Evolutionary conservation across 2,329 filamentous ascomycete genomes (phyloP).

Genomic region (Aspergillus japonicus): DNA sequence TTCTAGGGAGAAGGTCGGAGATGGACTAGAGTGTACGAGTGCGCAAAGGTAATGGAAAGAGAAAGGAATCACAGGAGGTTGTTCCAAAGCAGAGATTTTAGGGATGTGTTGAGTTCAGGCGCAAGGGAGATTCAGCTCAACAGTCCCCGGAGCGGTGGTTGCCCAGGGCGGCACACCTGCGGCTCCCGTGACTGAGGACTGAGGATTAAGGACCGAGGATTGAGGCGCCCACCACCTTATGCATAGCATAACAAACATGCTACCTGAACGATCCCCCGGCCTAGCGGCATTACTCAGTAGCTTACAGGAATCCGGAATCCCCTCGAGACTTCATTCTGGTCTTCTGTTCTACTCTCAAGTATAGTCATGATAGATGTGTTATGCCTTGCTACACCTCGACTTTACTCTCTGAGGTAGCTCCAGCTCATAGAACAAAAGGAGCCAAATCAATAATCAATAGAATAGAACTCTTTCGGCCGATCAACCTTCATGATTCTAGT

Average conservation of each 20-base stretch:
- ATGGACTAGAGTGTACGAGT: background rate
- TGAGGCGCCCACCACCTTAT: constrained; percentile 12
- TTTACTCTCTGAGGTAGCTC: too few relatives aligned
- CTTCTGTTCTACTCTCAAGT: too few relatives aligned
- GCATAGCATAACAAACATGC: constrained; percentile 23
- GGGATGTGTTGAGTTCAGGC: constrained; percentile 1
- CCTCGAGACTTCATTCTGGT: too few relatives aligned
- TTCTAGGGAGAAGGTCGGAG: constrained; percentile 13
- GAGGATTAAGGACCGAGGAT: background rate
- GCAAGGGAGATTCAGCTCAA: constrained; percentile 22
- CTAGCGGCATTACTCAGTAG: too few relatives aligned
- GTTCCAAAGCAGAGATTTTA: constrained; percentile 11
- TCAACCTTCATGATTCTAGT: too few relatives aligned
- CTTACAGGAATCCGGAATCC: too few relatives aligned
- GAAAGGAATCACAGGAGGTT: constrained; percentile 17
- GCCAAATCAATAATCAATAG: too few relatives aligned
- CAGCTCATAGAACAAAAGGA: too few relatives aligned
- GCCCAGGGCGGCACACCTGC: constrained; percentile 13
- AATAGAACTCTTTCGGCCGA: too few relatives aligned
- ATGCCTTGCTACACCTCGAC: too few relatives aligned
- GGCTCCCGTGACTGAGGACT: constrained; percentile 19
- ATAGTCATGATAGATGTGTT: too few relatives aligned
- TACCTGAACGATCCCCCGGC: background rate
- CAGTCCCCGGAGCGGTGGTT: constrained; percentile 12
- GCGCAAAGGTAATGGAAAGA: constrained; percentile 34